phyloP scores from a whole-genome alignment of 148 eudicot species.

The Spergularia marina region DNA sequence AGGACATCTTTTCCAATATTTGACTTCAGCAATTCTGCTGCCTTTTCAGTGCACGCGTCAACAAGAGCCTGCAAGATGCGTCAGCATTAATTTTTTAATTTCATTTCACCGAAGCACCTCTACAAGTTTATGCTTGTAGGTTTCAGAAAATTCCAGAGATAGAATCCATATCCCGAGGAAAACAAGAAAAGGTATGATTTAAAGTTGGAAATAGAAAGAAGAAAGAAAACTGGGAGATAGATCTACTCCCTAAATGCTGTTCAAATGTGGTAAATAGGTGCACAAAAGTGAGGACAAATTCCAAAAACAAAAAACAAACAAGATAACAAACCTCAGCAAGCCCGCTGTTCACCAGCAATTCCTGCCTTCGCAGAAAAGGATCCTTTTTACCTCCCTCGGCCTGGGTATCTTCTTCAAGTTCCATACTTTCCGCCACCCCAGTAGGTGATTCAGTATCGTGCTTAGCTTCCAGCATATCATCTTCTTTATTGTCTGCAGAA shows the following conservation, averaged over 20 bases:
- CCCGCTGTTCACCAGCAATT: conserved; percentile 81
- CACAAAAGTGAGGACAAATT: background rate
- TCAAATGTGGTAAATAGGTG: too few species aligned
- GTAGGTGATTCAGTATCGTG: conserved; percentile 30
- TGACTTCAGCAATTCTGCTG: conserved; percentile 71
- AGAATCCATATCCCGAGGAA: too few species aligned
- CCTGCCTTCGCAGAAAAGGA: conserved; percentile 68
- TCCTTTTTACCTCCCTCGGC: conserved; percentile 87
- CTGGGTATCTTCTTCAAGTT: conserved; percentile 25
- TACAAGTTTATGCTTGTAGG: background rate
- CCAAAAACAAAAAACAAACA: background rate
- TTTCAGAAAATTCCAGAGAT: too few species aligned
- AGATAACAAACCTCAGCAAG: conserved; percentile 84
- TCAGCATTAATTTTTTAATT: background rate
- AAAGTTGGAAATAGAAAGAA: too few species aligned
- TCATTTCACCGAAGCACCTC: background rate
- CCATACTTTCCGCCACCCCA: conserved; percentile 24
- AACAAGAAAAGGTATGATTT: too few species aligned
- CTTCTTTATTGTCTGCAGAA: conserved; percentile 34
- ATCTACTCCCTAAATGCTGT: background rate
- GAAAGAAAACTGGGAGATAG: too few species aligned
- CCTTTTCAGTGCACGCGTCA: conserved; percentile 67
- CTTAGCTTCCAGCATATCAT: conserved; percentile 31
- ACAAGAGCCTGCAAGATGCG: conserved; percentile 61
- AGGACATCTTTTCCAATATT: conserved; percentile 81